These are phyloP conservation scores for Euryodendron excelsum DNA, from an alignment of 148 eudicot species.

Conservation along the genomic window DNA sequence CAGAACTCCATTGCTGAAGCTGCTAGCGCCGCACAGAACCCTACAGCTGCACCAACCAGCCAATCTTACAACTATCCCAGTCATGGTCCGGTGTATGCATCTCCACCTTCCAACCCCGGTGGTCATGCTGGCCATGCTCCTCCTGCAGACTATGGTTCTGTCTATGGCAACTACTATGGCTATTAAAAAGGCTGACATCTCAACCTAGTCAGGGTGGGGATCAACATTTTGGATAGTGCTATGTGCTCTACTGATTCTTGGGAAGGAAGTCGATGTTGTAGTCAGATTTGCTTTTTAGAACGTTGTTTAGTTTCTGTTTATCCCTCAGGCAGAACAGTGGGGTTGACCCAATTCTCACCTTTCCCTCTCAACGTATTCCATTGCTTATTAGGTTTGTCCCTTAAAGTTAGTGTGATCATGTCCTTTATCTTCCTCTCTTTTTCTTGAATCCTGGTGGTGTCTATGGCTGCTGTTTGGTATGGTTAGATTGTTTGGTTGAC, in stretches of 20 bases:
- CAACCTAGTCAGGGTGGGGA: not conserved
- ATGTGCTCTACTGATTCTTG: not conserved
- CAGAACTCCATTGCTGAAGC: conserved; percentile 52
- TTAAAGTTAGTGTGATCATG: not conserved
- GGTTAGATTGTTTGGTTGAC: not conserved
- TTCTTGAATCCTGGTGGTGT: not conserved
- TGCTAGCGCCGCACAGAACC: conserved; percentile 29
- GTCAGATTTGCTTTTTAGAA: not conserved
- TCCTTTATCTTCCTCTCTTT: not conserved
- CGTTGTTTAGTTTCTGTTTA: too few relatives aligned
- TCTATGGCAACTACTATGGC: conserved; percentile 34
- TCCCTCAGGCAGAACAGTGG: not conserved
- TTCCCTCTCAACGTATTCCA: not conserved
- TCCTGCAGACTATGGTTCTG: conserved; percentile 32
- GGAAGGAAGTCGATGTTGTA: not conserved
- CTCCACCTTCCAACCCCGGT: conserved; percentile 24
- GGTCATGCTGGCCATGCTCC: conserved; percentile 33
- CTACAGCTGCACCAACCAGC: conserved; percentile 23
- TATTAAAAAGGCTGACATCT: conserved; percentile 18
- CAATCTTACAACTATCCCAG: conserved; percentile 38
- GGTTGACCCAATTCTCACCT: not conserved
- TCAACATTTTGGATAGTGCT: not conserved
- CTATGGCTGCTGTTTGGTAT: not conserved
- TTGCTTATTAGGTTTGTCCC: not conserved
- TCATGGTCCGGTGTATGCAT: conserved; percentile 29